Percentiles rank a stretch among this genome's conserved stretches.
phyloP scores from a whole-genome alignment of 176 grass and related monocot species.

The Carex cristatella region DNA sequence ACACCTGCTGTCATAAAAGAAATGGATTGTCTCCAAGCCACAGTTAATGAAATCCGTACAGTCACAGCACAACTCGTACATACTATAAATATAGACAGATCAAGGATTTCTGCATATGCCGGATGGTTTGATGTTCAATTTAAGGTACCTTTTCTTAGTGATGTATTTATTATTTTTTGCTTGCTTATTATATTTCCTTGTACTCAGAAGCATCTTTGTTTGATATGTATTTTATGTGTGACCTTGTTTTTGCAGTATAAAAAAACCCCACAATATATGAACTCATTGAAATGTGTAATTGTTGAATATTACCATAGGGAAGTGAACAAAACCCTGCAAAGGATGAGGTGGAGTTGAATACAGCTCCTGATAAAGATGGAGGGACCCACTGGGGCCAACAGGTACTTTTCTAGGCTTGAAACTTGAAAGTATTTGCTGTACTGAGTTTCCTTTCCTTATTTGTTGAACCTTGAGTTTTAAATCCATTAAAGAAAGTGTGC shows the following conservation, averaged over 20 bases:
- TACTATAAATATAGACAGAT: constrained; percentile 51
- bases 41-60: constrained; percentile 70
- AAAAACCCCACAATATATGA: neutral
- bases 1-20: constrained; percentile 73
- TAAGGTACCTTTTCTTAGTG: constrained; percentile 38
- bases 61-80: constrained; percentile 50
- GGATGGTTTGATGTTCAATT: constrained; percentile 99
- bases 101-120: constrained; percentile 67
- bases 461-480: neutral
- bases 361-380: constrained; percentile 62
- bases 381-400: constrained; percentile 96
- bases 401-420: constrained; percentile 31
- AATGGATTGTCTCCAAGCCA: constrained; percentile 90
- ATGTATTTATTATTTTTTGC: neutral
- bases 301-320: constrained; percentile 39
- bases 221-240: neutral
- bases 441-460: neutral
- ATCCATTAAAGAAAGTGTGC: neutral
- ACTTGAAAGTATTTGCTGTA: constrained; percentile 14
- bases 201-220: neutral
- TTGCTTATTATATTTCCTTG: neutral
- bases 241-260: neutral
- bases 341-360: constrained; percentile 72
- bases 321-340: constrained; percentile 49
- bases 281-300: neutral